Evolutionary conservation across 139 green algal genomes (phyloP).

Genomic region (Spirogloea muscicola): DNA sequence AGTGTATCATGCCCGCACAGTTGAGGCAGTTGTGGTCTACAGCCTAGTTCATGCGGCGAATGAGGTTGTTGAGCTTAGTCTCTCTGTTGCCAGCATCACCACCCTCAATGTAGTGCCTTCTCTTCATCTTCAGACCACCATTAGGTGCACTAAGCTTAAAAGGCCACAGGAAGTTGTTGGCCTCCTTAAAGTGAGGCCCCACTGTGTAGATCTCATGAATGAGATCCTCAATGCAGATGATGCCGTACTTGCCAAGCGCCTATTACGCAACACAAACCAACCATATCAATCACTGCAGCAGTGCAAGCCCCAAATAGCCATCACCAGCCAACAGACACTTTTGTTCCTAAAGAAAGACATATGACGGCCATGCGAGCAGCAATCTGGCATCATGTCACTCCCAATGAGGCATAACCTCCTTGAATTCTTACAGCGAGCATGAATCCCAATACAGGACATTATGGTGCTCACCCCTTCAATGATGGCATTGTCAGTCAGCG

Average conservation of each 20-base stretch:
- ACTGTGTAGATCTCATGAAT: slow-evolving; percentile 96
- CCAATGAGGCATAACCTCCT: no score
- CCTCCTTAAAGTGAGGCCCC: slow-evolving; percentile 94
- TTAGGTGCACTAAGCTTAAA: slow-evolving; percentile 87
- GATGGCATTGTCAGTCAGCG: slow-evolving; percentile 95
- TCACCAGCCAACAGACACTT: no score
- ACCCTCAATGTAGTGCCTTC: slow-evolving; percentile 96
- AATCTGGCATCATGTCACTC: no score
- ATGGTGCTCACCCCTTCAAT: slow-evolving; percentile 76
- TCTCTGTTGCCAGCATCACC: slow-evolving; percentile 94
- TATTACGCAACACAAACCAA: no score
- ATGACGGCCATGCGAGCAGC: no score
- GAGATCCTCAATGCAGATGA: slow-evolving; percentile 99
- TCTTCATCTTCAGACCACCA: slow-evolving; percentile 90
- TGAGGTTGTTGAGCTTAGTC: slow-evolving; percentile 94
- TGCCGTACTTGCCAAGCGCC: slow-evolving; percentile 69
- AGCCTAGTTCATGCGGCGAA: slow-evolving; percentile 87
- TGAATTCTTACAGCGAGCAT: no score
- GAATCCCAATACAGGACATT: no score
- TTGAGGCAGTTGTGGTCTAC: no score
- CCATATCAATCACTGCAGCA: no score
- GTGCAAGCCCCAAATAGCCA: no score
- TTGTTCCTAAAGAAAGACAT: no score
- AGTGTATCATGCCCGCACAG: no score
- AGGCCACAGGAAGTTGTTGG: slow-evolving; percentile 97